phyloP scores from a whole-genome alignment of 1,284 basidiomycete species.

The Malassezia equina region DNA sequence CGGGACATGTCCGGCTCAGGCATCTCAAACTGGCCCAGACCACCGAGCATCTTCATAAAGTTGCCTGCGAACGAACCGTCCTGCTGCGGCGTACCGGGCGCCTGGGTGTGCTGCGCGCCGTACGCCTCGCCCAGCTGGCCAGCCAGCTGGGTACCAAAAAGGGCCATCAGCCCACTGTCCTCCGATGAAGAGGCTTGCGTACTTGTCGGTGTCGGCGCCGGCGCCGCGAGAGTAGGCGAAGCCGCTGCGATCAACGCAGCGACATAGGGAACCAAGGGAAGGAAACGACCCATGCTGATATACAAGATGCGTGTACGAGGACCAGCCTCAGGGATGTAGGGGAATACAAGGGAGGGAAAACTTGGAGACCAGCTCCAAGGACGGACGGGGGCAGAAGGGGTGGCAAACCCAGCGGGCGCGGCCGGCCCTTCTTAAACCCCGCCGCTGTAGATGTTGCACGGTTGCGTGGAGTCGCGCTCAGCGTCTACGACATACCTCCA shows the following conservation, averaged over 20 bases:
- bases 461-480: background rate
- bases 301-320: background rate
- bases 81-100: background rate
- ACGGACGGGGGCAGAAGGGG: background rate
- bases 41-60: constrained; percentile 1
- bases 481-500: background rate
- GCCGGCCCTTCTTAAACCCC: background rate
- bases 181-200: background rate
- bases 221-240: background rate
- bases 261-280: background rate
- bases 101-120: background rate
- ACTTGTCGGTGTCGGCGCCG: background rate
- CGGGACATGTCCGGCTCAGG: constrained; percentile 2
- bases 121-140: background rate
- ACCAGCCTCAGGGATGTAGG: background rate
- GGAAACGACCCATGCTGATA: background rate
- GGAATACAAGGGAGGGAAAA: background rate
- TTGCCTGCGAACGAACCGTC: background rate
- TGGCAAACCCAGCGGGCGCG: background rate
- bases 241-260: constrained; percentile 2
- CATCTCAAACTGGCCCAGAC: background rate
- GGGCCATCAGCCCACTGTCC: background rate
- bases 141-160: background rate
- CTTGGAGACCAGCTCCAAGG: constrained; percentile 8
- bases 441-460: background rate